These are phyloP conservation scores for Penicillium paradoxum DNA, from an alignment of 495 filamentous ascomycete genomes.

Conservation along the genomic window DNA sequence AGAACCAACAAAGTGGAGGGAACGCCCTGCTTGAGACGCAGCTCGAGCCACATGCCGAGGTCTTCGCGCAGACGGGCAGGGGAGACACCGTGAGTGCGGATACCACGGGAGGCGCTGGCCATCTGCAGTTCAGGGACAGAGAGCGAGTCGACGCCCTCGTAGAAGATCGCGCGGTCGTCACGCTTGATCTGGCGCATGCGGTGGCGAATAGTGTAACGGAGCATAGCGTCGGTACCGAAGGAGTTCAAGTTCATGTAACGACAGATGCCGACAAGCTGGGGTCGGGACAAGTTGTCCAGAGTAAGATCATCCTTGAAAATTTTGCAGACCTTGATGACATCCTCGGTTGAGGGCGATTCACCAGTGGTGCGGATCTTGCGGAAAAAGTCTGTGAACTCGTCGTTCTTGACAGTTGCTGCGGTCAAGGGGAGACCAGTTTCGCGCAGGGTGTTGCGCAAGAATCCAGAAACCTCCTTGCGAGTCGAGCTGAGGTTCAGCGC, in stretches of 20 bases:
- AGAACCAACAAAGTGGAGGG: constrained; percentile 93
- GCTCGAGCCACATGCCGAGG: constrained; percentile 89
- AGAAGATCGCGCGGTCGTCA: constrained; percentile 91
- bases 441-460: constrained; percentile 82
- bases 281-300: constrained; percentile 91
- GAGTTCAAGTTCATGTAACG: constrained; percentile 97
- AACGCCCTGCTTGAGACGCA: constrained; percentile 86
- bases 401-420: constrained; percentile 77
- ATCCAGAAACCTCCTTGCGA: constrained; percentile 88
- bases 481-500: constrained; percentile 76
- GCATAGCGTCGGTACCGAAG: constrained; percentile 93
- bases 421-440: constrained; percentile 90
- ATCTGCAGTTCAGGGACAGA: constrained; percentile 91
- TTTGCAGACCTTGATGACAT: constrained; percentile 99
- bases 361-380: constrained; percentile 90
- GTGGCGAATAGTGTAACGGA: constrained; percentile 96
- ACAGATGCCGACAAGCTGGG: constrained; percentile 95
- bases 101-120: constrained; percentile 82
- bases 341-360: constrained; percentile 77
- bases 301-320: constrained; percentile 98
- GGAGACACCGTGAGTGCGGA: constrained; percentile 86
- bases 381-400: constrained; percentile 98
- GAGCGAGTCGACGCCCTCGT: constrained; percentile 88
- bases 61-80: constrained; percentile 86
- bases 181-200: constrained; percentile 99